Evolutionary conservation across 257 asterid genomes (phyloP), one percentile per base, ranked within the genome.

Genomic region (Cordia subcordata): DNA sequence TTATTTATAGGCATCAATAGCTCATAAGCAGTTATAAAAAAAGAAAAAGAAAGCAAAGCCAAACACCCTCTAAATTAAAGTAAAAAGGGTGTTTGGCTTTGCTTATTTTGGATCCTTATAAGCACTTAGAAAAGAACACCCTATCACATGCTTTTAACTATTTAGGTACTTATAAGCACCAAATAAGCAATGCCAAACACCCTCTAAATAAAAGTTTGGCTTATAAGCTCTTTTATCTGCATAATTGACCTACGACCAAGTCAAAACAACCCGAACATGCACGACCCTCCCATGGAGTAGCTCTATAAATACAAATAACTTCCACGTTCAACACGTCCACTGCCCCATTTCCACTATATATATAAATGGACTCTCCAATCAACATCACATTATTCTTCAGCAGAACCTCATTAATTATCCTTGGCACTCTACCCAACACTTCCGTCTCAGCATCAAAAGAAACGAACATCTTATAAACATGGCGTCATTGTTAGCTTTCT

Each of bases 301-400:
- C 47, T 42, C 15, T 42, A 42, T 21, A 68, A 78, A 75, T 53
- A 39, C 68, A 73, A 39, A 18, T 35, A 81, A 78, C 88, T 62
- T 67, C 80, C 82, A 45, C 76, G 75, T 49, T 62, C 72, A 45
- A 61, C 71, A 58, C 54, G 45, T 22, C 54, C 52, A 6, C 21
- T 23, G 21, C 35, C 11, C 6, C 15, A 10, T 42, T 50, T 58
- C 70, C 39, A n/a, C 10, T 46, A 49, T 55, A n/a, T 49, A 66
- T 32, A n/a, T n/a, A n/a, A n/a, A n/a, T n/a, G n/a, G 27, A 33
- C 49, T 55, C 51, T 54, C 16, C 42, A 20, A n/a, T n/a, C n/a
- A n/a, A n/a, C n/a, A 49, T 0, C 20, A 3, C 45, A 55, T 20
- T 38, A 21, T 39, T 17, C 46, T 64, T 55, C 14, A 54, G 54